phyloP scores from a whole-genome alignment of 2,329 filamentous ascomycete genomes.

The Penicillium sp. region DNA sequence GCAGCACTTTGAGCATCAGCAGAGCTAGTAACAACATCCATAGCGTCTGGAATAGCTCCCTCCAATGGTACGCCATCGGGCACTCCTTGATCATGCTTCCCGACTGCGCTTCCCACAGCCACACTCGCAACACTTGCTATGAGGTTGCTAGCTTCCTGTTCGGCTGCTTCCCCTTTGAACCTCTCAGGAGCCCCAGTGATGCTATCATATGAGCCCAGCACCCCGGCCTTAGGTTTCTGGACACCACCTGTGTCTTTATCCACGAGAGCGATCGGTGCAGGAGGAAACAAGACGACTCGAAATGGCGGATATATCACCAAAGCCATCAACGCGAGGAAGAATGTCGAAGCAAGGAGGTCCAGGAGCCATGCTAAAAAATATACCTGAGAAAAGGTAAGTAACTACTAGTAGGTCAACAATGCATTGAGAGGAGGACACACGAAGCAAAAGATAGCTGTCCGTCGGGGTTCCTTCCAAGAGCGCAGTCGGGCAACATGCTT shows the following conservation, averaged over 20 bases:
- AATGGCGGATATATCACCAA: conserved; percentile 69
- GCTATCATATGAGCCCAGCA: conserved; percentile 75
- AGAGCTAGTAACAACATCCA: conserved; percentile 57
- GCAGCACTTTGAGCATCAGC: conserved; percentile 60
- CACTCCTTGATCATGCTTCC: conserved; percentile 73
- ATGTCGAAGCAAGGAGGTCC: conserved; percentile 69
- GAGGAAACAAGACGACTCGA: conserved; percentile 71
- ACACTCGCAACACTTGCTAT: conserved; percentile 74
- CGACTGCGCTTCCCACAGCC: conserved; percentile 73
- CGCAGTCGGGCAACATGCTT: conserved; percentile 78
- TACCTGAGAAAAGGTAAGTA: conserved; percentile 33
- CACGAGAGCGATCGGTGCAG: conserved; percentile 75
- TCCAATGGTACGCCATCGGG: conserved; percentile 57
- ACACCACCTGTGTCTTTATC: conserved; percentile 71
- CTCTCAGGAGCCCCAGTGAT: conserved; percentile 82
- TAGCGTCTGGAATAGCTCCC: conserved; percentile 64
- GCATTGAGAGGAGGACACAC: conserved; percentile 39
- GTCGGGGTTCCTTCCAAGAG: conserved; percentile 74
- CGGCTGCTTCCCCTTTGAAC: conserved; percentile 80
- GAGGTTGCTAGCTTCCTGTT: conserved; percentile 81
- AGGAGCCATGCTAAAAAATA: conserved; percentile 71
- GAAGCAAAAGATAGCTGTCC: conserved; percentile 70
- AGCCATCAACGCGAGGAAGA: conserved; percentile 63
- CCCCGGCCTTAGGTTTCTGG: conserved; percentile 75
- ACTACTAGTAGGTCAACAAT: not conserved